These are phyloP conservation scores for Lactarius akahatsu DNA, from an alignment of 768 basidiomycete genomes.

Conservation along the genomic window DNA sequence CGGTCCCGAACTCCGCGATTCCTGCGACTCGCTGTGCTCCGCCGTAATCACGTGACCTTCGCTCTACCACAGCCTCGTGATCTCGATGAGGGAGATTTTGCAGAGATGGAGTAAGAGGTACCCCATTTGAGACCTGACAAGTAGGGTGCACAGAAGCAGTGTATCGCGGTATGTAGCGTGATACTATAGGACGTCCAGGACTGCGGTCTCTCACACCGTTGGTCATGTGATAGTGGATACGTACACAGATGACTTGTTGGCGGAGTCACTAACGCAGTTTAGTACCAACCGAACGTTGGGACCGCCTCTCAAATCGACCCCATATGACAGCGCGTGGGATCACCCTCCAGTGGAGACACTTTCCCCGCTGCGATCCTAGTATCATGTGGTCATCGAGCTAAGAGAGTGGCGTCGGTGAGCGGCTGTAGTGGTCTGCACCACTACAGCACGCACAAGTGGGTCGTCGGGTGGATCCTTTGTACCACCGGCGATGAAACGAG, in stretches of 20 bases:
- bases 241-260: not conserved
- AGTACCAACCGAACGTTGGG: not conserved
- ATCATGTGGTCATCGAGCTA: not conserved
- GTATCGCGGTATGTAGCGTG: not conserved
- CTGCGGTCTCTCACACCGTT: not conserved
- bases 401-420: not conserved
- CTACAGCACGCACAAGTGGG: not conserved
- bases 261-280: not conserved
- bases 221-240: constrained; percentile 14
- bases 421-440: too few species aligned
- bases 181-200: not conserved
- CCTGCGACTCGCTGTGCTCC: not conserved
- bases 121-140: constrained; percentile 4
- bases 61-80: constrained; percentile 70
- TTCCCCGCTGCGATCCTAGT: not conserved
- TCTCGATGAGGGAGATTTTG: constrained; percentile 90
- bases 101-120: constrained; percentile 57
- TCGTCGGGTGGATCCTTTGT: not conserved
- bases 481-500: not conserved
- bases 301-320: not conserved
- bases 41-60: constrained; percentile 6
- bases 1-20: not conserved
- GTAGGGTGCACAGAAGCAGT: not conserved
- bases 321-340: not conserved
- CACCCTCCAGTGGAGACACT: not conserved